phyloP scores from a whole-genome alignment of 2,329 filamentous ascomycete species.

The Dothistroma septosporum region DNA sequence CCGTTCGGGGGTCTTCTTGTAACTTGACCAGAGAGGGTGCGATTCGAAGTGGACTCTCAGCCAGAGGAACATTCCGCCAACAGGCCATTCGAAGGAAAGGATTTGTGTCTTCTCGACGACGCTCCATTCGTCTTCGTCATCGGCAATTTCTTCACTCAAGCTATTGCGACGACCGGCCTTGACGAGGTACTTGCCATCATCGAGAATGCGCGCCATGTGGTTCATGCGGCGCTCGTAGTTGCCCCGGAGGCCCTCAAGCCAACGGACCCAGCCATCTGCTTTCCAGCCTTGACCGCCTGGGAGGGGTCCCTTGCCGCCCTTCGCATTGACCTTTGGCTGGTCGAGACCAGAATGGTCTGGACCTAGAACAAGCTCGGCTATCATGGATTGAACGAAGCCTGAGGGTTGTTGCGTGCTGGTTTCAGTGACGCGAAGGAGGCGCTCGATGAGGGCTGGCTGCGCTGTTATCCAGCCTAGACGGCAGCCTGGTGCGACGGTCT shows the following conservation, averaged over 20 bases:
- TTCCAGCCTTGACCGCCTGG: conserved; percentile 64
- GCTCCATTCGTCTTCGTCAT: conserved; percentile 60
- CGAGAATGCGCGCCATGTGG: conserved; percentile 69
- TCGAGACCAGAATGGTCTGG: conserved; percentile 55
- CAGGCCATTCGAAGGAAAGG: conserved; percentile 73
- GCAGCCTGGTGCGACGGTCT: conserved; percentile 85
- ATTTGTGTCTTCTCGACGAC: conserved; percentile 70
- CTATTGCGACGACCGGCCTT: conserved; percentile 53
- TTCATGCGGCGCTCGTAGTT: conserved; percentile 83
- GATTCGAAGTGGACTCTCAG: conserved; percentile 64
- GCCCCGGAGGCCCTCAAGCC: conserved; percentile 79
- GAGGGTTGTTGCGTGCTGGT: conserved; percentile 76
- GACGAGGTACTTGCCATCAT: conserved; percentile 62
- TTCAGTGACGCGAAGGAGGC: conserved; percentile 70
- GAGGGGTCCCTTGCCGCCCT: conserved; percentile 46
- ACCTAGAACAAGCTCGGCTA: conserved; percentile 73
- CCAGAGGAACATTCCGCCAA: conserved; percentile 93
- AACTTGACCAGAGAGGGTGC: conserved; percentile 63
- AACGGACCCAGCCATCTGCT: conserved; percentile 81
- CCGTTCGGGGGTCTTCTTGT: conserved; percentile 44
- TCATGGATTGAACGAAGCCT: conserved; percentile 81
- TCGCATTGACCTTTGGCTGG: conserved; percentile 29
- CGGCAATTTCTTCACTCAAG: conserved; percentile 28
- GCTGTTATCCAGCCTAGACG: conserved; percentile 87
- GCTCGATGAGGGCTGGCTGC: conserved; percentile 72